Evolutionary conservation across 768 basidiomycete species (phyloP).

Genomic region (Leucocoprinus sp.): DNA sequence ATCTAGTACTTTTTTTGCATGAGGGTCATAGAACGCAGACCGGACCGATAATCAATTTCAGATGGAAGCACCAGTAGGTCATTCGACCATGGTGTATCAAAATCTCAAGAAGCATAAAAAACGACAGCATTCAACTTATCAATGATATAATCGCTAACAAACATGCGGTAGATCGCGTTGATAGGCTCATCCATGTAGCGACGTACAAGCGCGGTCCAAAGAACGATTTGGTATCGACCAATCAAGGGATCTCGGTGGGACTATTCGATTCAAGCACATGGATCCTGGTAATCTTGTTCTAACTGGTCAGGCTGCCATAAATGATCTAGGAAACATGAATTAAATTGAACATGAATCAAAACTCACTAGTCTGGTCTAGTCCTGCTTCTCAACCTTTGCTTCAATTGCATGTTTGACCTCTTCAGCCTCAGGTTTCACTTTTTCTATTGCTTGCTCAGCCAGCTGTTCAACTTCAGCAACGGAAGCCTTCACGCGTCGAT

Average conservation of each 20-base stretch:
- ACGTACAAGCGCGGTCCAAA: background rate
- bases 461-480: slow-evolving; percentile 19
- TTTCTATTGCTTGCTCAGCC: slow-evolving; percentile 18
- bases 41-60: slow-evolving; percentile 10
- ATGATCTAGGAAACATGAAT: background rate
- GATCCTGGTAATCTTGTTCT: no score
- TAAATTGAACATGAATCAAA: no score
- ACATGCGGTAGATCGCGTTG: no score
- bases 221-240: background rate
- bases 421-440: no score
- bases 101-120: no score
- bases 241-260: no score
- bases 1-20: slow-evolving; percentile 3
- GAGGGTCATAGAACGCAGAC: slow-evolving; percentile 1
- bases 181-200: no score
- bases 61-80: slow-evolving; percentile 2
- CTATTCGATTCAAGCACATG: no score
- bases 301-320: background rate
- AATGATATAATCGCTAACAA: background rate
- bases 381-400: slow-evolving; percentile 9
- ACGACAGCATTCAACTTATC: no score
- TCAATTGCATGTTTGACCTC: slow-evolving; percentile 4
- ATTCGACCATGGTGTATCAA: slow-evolving; percentile 5
- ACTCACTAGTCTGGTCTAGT: no score
- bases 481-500: slow-evolving; percentile 16